Evolutionary conservation across 1,284 basidiomycete species (phyloP), one percentile per base, ranked within the genome.

Genomic region (Rhodotorula sp.): DNA sequence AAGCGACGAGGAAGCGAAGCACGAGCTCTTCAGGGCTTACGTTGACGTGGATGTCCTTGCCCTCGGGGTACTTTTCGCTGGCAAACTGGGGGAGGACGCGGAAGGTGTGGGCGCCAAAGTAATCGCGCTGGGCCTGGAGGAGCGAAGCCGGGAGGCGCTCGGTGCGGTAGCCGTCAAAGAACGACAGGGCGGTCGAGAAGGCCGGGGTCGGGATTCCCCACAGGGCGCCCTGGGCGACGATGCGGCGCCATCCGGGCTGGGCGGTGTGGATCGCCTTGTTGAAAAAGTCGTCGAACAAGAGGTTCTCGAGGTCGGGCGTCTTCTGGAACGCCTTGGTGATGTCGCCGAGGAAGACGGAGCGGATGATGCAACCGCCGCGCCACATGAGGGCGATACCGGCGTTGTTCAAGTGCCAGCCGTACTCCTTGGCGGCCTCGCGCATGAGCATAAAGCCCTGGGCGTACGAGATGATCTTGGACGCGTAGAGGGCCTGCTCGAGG

Each of bases 391-490:
- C 97, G 81, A 99, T 98, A 75, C 94, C 94, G 79, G 94, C 90
- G 82, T 97, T 97, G 86, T 93, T 93, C 80, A 93, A 83, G 81
- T 90, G 87, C 91, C 92, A 93, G 76, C 81, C 78, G 91, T 86
- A 93, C 86, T 95, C 94, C 83, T 93, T 91, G 67, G 95, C 95
- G 66, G 95, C 95, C 84, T 98, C 91, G 78, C 97, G 88, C 95
- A 99, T 97, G 79, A 99, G 88, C 89, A 99, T 97, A 86, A 99
- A 99, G 78, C 97, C 97, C 85, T 99, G 97, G 34, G 95, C 93
- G 86, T 99, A 97, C 54, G 93, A 97, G 79, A 97, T 94, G 83
- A 99, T 95, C 88, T 99, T 99, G 80, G 93, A 97, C 61, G 95
- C 97, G 84, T 99, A 99, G 73, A 99, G 87, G 65, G 95, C 95